Conservation (phyloP, 2,329 filamentous ascomycete species). For the Metarhizium album region DNA sequence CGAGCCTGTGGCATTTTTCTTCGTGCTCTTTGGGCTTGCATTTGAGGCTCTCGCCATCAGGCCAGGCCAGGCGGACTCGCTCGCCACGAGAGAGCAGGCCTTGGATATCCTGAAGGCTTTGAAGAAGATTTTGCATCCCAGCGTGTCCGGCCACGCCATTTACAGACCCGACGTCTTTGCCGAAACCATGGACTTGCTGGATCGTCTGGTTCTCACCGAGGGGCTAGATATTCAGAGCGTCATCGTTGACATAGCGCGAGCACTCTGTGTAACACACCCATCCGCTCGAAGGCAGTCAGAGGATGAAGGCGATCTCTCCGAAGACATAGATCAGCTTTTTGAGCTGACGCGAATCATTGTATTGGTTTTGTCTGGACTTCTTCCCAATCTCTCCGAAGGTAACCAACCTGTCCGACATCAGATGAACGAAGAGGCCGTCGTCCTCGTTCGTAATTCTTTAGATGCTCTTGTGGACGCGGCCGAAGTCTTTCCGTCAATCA, state of each 20-base stretch:
- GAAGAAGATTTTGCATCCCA: constrained; percentile 89
- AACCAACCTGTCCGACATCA: constrained; percentile 59
- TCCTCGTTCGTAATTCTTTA: constrained; percentile 68
- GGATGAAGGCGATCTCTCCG: constrained; percentile 71
- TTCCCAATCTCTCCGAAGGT: constrained; percentile 69
- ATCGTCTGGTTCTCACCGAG: constrained; percentile 85
- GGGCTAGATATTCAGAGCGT: constrained; percentile 79
- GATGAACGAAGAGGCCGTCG: constrained; percentile 77
- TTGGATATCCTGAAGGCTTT: constrained; percentile 82
- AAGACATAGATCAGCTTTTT: constrained; percentile 96
- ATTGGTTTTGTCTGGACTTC: constrained; percentile 73
- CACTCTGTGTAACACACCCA: constrained; percentile 81
- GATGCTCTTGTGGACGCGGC: constrained; percentile 89
- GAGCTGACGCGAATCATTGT: constrained; percentile 95
- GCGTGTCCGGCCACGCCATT: constrained; percentile 90
- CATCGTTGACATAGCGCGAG: constrained; percentile 88
- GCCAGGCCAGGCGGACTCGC: constrained; percentile 36
- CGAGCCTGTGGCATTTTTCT: constrained; percentile 97
- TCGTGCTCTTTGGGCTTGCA: constrained; percentile 90
- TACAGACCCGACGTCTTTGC: constrained; percentile 94
- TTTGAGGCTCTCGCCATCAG: constrained; percentile 90
- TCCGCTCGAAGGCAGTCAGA: constrained; percentile 52
- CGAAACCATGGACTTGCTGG: constrained; percentile 92
- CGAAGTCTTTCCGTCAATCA: constrained; percentile 90
- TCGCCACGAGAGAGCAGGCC: constrained; percentile 67